Percentiles rank a stretch among this genome's conserved stretches.
These are phyloP conservation scores for Flaveria brownii DNA, from an alignment of 129 eudicot species.

Conservation along the genomic window DNA sequence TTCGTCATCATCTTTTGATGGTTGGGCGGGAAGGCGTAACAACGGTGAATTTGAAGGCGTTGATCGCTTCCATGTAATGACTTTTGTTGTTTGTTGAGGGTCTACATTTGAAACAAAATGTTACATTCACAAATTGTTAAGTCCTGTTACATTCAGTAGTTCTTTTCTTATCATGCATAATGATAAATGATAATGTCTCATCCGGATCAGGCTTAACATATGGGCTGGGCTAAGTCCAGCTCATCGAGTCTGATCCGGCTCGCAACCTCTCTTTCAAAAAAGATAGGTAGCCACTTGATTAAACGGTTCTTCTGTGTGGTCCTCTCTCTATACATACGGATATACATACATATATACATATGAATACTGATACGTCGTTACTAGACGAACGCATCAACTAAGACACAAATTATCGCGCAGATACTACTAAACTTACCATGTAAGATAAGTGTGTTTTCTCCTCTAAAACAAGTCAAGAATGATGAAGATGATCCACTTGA, in stretches of 20 bases:
- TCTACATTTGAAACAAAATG: constrained; percentile 20
- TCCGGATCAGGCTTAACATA: constrained; percentile 2
- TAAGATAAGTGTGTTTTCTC: constrained; percentile 41
- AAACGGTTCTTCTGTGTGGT: neutral
- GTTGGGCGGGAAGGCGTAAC: constrained; percentile 56
- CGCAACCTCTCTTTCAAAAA: too few species aligned
- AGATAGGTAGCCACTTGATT: too few species aligned
- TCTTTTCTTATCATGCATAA: neutral
- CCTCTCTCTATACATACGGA: too few species aligned
- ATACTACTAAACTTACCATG: constrained; percentile 47
- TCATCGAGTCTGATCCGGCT: neutral
- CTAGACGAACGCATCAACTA: neutral
- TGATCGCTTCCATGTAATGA: constrained; percentile 82
- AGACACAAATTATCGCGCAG: neutral
- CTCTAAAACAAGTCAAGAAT: constrained; percentile 58
- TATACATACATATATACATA: too few species aligned
- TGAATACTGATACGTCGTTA: too few species aligned
- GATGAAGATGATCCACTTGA: constrained; percentile 44
- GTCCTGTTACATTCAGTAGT: neutral
- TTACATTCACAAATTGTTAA: neutral
- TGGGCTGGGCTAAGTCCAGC: too few species aligned
- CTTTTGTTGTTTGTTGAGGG: constrained; percentile 53
- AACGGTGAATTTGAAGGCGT: constrained; percentile 65
- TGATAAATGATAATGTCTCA: neutral
- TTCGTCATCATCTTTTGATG: constrained; percentile 61